phyloP scores from a whole-genome alignment of 164 flowering plant genomes.

The Aristolochia fimbriata region DNA sequence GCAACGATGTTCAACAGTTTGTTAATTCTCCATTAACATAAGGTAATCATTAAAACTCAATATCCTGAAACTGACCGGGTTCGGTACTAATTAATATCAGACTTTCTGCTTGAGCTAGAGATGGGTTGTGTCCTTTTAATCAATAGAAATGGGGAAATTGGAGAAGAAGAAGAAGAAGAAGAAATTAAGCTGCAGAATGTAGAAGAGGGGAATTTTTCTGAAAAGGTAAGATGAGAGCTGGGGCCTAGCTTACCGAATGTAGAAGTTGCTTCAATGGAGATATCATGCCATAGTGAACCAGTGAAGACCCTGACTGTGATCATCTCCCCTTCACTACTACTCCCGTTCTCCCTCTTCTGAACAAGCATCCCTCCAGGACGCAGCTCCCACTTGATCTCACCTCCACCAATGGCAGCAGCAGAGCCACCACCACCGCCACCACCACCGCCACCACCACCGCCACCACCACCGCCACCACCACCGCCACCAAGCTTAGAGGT shows the following conservation, averaged over 20 bases:
- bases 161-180: too few relatives aligned
- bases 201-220: not conserved
- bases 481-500: conserved; percentile 3
- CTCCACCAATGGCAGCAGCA: not conserved
- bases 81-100: too few relatives aligned
- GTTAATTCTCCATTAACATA: not conserved
- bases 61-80: too few relatives aligned
- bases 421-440: conserved; percentile 11
- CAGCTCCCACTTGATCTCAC: conserved; percentile 71
- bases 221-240: not conserved
- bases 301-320: conserved; percentile 57
- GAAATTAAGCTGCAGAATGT: too few relatives aligned
- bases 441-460: conserved; percentile 13
- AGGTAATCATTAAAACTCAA: too few relatives aligned
- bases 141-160: not conserved
- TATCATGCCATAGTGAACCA: conserved; percentile 52
- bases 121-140: too few relatives aligned
- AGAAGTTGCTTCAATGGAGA: conserved; percentile 66
- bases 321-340: conserved; percentile 24
- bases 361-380: conserved; percentile 93
- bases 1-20: not conserved
- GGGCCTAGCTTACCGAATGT: conserved; percentile 66
- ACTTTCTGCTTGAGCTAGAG: too few relatives aligned
- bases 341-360: conserved; percentile 56
- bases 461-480: conserved; percentile 5